Base-by-base conservation (phyloP, 2,329 filamentous ascomycete genomes). In the Arthrinium phaeospermum region DNA sequence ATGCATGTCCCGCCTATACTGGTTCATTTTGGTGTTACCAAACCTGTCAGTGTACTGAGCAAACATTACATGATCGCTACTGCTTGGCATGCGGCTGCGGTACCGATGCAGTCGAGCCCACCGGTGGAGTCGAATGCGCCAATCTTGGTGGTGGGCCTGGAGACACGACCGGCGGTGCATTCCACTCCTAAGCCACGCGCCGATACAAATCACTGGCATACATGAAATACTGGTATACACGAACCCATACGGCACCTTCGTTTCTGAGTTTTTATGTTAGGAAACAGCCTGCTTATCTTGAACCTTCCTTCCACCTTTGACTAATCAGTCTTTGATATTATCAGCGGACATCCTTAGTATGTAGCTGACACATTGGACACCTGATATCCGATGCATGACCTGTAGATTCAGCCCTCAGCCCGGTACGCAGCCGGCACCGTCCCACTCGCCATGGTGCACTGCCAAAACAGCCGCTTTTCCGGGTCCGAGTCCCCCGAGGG, bases 401-500 rank as follows among this genome's bases (percentile, higher is more conserved):
- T 8, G 46, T 22, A 10, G 8, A 1, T 57, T 57, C 51, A 57
- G 13, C 13, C 27, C 30, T 24, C 51, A 24, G 27, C 10, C 30
- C 24, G n/a, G 8, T 57, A 57, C 14, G 51, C 22, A 0, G 4
- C 16, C 24, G 51, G 51, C 27, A 7, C 12, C 13, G 51, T 57
- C 14, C 51, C 27, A 19, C 51, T 57, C 22, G 93, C 92, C 81
- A 95, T 85, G 79, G 95, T 95, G 82, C 93, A 95, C 84, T 95
- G 93, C 74, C 93, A 84, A 79, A 95, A 95, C 73, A 95, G 80
- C 61, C 93, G 83, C 44, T 94, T 90, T 83, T 95, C 92, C n/a
- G 92, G 88, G 68, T 91, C 88, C 30, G 51, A 30, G 13, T 57
- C 51, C 13, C 51, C 27, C 19, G 51, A 30, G 4, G 51, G 2